Evolutionary conservation across 768 basidiomycete genomes (phyloP).

Genomic region (Cubamyces lactineus): DNA sequence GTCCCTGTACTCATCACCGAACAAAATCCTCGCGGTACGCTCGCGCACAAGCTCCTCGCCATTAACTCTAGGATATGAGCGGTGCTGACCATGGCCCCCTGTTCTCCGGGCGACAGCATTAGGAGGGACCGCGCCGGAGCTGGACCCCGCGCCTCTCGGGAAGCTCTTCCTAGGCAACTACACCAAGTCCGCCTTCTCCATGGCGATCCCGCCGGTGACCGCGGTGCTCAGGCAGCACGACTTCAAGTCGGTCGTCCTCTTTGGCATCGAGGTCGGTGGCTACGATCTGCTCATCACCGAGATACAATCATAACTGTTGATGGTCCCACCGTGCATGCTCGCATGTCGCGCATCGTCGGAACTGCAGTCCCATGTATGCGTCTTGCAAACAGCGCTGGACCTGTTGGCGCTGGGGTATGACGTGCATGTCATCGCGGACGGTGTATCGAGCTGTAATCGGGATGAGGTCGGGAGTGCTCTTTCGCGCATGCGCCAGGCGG

Average conservation of each 20-base stretch:
- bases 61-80: background rate
- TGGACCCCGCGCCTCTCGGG: slow-evolving; percentile 58
- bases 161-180: slow-evolving; percentile 61
- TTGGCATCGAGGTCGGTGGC: slow-evolving; percentile 82
- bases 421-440: slow-evolving; percentile 81
- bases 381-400: slow-evolving; percentile 81
- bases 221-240: slow-evolving; percentile 49
- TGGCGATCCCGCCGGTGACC: slow-evolving; percentile 74
- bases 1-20: slow-evolving; percentile 82
- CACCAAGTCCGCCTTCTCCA: slow-evolving; percentile 85
- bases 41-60: background rate
- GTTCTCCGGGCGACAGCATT: slow-evolving; percentile 48
- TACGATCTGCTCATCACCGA: background rate
- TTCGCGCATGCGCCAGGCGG: slow-evolving; percentile 68
- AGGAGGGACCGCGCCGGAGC: slow-evolving; percentile 66
- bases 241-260: slow-evolving; percentile 67
- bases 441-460: slow-evolving; percentile 78
- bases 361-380: slow-evolving; percentile 84
- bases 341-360: too few relatives aligned
- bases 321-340: background rate
- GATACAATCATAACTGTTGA: background rate
- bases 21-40: slow-evolving; percentile 76
- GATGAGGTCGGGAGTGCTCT: slow-evolving; percentile 81
- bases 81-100: background rate
- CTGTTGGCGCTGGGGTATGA: slow-evolving; percentile 53